These are phyloP conservation scores for Plasmodium blacklocki DNA, from an alignment of 169 alveolate species.

Conservation along the genomic window DNA sequence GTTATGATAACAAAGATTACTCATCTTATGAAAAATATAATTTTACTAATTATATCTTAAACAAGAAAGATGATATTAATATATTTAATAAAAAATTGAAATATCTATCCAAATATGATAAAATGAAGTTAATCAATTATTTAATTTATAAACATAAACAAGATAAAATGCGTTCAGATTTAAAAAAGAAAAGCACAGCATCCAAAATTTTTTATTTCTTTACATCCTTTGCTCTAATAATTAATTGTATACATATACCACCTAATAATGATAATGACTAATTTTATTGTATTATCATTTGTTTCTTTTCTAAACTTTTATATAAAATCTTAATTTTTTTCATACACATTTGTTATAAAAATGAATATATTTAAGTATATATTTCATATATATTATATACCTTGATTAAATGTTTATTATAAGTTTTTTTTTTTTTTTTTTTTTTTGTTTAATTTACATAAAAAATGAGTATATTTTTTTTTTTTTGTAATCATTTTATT, in stretches of 20 bases:
- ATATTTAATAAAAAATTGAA: conserved; percentile 6
- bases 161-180: conserved; percentile 35
- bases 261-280: conserved; percentile 68
- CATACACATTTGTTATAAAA: too few species aligned
- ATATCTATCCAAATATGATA: conserved; percentile 15
- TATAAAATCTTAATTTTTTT: too few species aligned
- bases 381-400: too few species aligned
- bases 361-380: too few species aligned
- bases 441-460: too few species aligned
- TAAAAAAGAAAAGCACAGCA: conserved; percentile 62
- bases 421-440: too few species aligned
- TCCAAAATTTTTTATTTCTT: conserved; percentile 64
- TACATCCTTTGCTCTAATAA: conserved; percentile 67
- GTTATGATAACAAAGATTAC: conserved; percentile 37
- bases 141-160: conserved; percentile 57
- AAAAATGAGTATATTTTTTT: too few species aligned
- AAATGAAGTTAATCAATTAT: conserved; percentile 40
- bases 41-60: conserved; percentile 3
- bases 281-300: neutral
- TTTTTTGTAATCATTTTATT: too few species aligned
- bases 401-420: too few species aligned
- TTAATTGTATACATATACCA: conserved; percentile 73
- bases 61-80: neutral
- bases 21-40: neutral
- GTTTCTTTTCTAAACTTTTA: too few species aligned